phyloP scores from a whole-genome alignment of 257 asterid species.

The Solanum paucissectum region DNA sequence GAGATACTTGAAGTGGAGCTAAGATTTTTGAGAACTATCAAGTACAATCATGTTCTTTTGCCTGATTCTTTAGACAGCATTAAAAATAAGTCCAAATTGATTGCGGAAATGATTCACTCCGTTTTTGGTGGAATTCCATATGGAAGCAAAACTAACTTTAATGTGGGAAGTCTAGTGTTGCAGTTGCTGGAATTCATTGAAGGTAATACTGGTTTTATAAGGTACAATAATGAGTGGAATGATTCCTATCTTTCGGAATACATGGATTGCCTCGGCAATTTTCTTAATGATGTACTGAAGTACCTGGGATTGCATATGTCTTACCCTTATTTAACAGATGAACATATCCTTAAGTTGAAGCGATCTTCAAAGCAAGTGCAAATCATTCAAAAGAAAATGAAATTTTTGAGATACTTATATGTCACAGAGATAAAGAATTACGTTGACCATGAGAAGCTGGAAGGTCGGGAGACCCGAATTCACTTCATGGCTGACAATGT shows the following conservation, averaged over 20 bases:
- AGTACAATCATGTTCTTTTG: not conserved
- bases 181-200: not conserved
- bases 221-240: not conserved
- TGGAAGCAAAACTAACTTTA: not conserved
- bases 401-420: not conserved
- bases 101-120: not conserved
- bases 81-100: not conserved
- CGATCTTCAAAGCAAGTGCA: not conserved
- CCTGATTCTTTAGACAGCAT: not conserved
- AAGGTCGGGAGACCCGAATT: not conserved
- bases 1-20: not conserved
- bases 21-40: not conserved
- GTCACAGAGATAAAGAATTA: not conserved
- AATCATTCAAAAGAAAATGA: not conserved
- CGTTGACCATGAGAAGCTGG: not conserved
- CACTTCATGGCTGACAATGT: not conserved
- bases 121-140: not conserved
- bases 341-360: not conserved
- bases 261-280: not conserved
- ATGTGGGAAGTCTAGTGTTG: not conserved
- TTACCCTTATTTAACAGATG: not conserved
- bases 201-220: not conserved
- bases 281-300: not conserved
- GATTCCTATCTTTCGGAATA: not conserved
- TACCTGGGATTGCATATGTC: not conserved